Percentiles rank a stretch among this genome's conserved stretches.
Evolutionary conservation across 768 basidiomycete genomes (phyloP).

Genomic region (Boletus vinaceobasis): DNA sequence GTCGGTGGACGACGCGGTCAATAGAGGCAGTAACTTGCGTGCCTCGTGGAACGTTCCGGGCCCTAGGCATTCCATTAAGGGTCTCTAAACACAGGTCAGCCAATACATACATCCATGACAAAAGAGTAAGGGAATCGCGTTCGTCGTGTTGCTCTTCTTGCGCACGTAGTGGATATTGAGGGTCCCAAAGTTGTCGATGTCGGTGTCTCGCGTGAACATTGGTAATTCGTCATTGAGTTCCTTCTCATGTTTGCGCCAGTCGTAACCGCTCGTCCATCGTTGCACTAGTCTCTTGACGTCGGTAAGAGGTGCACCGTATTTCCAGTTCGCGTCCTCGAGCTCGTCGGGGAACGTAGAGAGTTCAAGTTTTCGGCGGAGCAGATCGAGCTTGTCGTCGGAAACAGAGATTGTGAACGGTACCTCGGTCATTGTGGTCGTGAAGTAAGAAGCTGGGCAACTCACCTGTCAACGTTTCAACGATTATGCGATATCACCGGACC

Average conservation of each 20-base stretch:
- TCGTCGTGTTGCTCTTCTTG: constrained; percentile 39
- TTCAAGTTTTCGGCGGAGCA: constrained; percentile 45
- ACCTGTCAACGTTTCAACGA: background rate
- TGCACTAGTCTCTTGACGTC: constrained; percentile 47
- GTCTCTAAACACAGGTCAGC: background rate
- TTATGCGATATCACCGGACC: background rate
- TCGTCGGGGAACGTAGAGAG: constrained; percentile 55
- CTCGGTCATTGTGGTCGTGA: constrained; percentile 27
- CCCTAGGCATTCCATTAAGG: constrained; percentile 35
- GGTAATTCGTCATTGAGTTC: constrained; percentile 50
- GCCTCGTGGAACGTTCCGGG: constrained; percentile 50
- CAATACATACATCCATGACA: constrained; percentile 52
- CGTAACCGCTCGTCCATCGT: constrained; percentile 50
- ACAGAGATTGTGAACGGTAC: constrained; percentile 47
- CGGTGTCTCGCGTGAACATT: constrained; percentile 52
- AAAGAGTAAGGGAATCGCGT: constrained; percentile 58
- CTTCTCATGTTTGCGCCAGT: constrained; percentile 55
- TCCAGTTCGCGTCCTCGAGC: constrained; percentile 46
- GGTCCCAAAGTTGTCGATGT: constrained; percentile 43
- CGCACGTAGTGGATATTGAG: constrained; percentile 61
- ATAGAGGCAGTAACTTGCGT: constrained; percentile 52
- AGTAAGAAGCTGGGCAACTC: background rate
- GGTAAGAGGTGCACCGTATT: constrained; percentile 49
- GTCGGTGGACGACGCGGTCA: constrained; percentile 38
- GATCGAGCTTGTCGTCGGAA: constrained; percentile 38